Evolutionary conservation across 2,329 filamentous ascomycete genomes (phyloP), one percentile per base, ranked within the genome.

Genomic region (Monilinia fructigena): DNA sequence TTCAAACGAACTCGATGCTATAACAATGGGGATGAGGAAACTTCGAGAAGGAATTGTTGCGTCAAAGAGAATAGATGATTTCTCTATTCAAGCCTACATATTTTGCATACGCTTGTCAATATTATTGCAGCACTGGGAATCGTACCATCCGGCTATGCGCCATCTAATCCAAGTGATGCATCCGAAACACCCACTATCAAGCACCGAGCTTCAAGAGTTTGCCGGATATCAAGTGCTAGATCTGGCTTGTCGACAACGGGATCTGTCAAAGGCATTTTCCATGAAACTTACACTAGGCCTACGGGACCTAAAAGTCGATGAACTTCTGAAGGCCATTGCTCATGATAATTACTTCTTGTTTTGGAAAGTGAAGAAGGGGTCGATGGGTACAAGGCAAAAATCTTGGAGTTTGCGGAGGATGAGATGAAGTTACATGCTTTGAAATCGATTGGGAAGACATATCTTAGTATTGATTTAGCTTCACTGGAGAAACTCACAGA

Each of bases 41-140:
- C 85, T 99, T 42, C 88, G 95, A 66, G 95, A 99, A 80, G 93
- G 89, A 31, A 89, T 98, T 58, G 86, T 96, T 3, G 91, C 91
- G 16, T 88, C 90, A 11, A 86, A 87, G 63, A 87, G 93, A 26
- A 81, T 83, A 47, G 91, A 97, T 75, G 82, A 86, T 63, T 99
- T 99, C 78, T 89, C 94, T 1, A 87, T 90, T n/a, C 88, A 93
- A 72, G 91, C 89, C 20, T 97, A 98, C 78, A 87, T 96, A 69
- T 98, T 98, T 81, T 92, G 91, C 73, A 91, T 96, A 73, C 89
- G 93, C 65, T 83, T 93, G 35, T 88, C 91, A 31, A 89, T 99
- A 69, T 85, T 97, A 45, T 87, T 90, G 66, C 87, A 88, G 70
- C 89, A 96, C 72, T 90, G 89, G 72, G 92, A 96, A 72, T 93